These are phyloP conservation scores for Zelonia costaricensis DNA, from an alignment of 208 protist genomes.

Conservation along the genomic window DNA sequence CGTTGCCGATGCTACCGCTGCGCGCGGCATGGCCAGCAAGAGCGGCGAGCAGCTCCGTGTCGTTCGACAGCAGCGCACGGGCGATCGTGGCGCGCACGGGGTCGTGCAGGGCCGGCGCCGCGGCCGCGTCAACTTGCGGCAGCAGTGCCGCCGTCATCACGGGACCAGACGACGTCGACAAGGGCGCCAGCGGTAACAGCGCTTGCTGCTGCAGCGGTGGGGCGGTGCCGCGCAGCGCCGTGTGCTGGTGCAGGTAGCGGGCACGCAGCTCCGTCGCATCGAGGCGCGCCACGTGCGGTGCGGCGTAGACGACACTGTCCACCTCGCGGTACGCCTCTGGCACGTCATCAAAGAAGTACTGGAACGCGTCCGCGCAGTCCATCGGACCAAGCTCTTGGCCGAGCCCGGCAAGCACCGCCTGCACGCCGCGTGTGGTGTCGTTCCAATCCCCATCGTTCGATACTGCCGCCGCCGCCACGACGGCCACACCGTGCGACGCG, in stretches of 20 bases:
- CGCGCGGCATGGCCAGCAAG: too few relatives aligned
- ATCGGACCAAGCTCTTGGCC: conserved; percentile 37
- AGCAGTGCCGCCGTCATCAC: too few relatives aligned
- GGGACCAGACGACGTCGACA: too few relatives aligned
- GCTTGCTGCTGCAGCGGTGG: background rate
- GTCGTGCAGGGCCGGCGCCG: too few relatives aligned
- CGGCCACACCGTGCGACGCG: too few relatives aligned
- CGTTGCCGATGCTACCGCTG: too few relatives aligned
- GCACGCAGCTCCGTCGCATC: background rate
- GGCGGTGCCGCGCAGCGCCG: background rate
- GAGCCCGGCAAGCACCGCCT: background rate
- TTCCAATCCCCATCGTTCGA: too few relatives aligned
- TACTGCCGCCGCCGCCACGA: too few relatives aligned
- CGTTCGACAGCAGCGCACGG: background rate
- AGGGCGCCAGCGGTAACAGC: too few relatives aligned
- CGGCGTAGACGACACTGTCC: conserved; percentile 38
- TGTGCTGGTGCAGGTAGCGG: conserved; percentile 16
- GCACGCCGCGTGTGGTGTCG: background rate
- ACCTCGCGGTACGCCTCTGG: conserved; percentile 16
- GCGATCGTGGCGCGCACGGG: background rate
- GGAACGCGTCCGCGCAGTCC: conserved; percentile 56
- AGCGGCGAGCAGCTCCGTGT: too few relatives aligned
- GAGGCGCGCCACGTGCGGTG: conserved; percentile 15
- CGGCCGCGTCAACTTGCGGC: too few relatives aligned
- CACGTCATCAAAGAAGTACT: conserved; percentile 36